These are phyloP conservation scores for Dianthus caryophyllus DNA, from an alignment of 148 eudicot species.

Conservation along the genomic window DNA sequence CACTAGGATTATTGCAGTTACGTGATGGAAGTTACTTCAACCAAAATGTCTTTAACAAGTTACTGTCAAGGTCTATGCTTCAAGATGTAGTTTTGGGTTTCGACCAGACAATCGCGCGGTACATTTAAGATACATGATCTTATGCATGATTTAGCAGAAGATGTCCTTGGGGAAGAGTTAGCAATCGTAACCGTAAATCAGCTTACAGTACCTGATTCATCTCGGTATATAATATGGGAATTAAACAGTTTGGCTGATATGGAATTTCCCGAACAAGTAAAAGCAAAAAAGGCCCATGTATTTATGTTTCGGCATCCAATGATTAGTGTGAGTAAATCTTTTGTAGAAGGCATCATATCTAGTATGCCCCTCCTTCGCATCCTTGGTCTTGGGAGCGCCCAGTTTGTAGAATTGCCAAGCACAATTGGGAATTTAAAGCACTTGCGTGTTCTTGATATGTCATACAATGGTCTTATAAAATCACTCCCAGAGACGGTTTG, in stretches of 20 bases:
- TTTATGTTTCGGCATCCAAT: too few species aligned
- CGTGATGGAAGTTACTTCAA: too few species aligned
- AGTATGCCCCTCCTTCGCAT: conserved; percentile 35
- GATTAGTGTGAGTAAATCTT: too few species aligned
- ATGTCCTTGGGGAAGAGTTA: too few species aligned
- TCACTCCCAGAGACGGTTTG: too few species aligned
- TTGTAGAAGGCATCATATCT: too few species aligned
- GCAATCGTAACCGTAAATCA: conserved; percentile 20
- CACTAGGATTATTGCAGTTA: conserved; percentile 19
- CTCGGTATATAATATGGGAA: conserved; percentile 28
- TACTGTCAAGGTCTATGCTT: conserved; percentile 38
- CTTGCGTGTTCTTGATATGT: conserved; percentile 33
- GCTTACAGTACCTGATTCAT: conserved; percentile 12
- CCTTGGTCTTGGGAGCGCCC: conserved; percentile 16
- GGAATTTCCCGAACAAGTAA: conserved; percentile 23
- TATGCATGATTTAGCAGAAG: conserved; percentile 45
- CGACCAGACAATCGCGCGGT: conserved; percentile 14
- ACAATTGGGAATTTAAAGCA: conserved; percentile 35
- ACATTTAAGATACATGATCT: conserved; percentile 40
- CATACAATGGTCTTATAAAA: conserved; percentile 17
- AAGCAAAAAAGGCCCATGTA: too few species aligned
- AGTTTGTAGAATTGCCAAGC: conserved; percentile 41
- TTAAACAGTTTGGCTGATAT: neutral
- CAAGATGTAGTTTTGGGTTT: conserved; percentile 26
- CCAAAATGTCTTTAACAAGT: neutral